Base-by-base conservation (phyloP, 352 stramenopile species). In the Globisporangium polare region DNA sequence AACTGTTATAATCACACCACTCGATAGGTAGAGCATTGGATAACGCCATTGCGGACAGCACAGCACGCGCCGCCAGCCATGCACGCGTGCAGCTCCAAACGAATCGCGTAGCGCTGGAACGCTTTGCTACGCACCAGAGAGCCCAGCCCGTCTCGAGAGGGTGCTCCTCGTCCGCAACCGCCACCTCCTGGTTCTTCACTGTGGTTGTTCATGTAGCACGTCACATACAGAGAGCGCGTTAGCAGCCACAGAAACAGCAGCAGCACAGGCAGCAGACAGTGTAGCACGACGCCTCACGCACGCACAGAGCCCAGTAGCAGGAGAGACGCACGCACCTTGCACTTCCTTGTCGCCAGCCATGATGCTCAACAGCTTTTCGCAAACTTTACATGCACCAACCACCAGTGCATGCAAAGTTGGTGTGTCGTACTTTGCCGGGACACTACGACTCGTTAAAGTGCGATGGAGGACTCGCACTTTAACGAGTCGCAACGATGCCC, bases 101-200 rank as follows among this genome's bases (percentile, higher is more conserved):
- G 12, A 22, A 4, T 17, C 12, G 6, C 6, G 7, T 22, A 29
- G 3, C 22, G 59, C 31, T 18, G n/a, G 29, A 37, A 17, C 33
- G 39, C 15, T 37, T 12, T 27, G 31, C 17, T 31, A 69, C 78
- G 45, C 70, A 94, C 86, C 86, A 94, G 56, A 97, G 88, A 57
- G 77, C 88, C 91, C 91, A 97, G 62, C 77, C 72, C 45, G 91
- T 95, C 69, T 97, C 78, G 31, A 97, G 69, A 56, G 73, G 77
- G 72, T 97, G 91, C 66, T 94, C 86, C 43, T 83, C 76, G 60
- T 89, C 61, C n/a, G 61, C 61, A 45, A n/a, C 43, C 20, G 20
- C 53, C 45, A 39, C 24, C 20, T 67, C 61, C 27, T 62, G 61
- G 29, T 60, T 50, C 61, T 62, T 67, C 39, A 56, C 61, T 67